Base-by-base conservation (phyloP, 805 yeast species). In the Ascoidea asiatica region DNA sequence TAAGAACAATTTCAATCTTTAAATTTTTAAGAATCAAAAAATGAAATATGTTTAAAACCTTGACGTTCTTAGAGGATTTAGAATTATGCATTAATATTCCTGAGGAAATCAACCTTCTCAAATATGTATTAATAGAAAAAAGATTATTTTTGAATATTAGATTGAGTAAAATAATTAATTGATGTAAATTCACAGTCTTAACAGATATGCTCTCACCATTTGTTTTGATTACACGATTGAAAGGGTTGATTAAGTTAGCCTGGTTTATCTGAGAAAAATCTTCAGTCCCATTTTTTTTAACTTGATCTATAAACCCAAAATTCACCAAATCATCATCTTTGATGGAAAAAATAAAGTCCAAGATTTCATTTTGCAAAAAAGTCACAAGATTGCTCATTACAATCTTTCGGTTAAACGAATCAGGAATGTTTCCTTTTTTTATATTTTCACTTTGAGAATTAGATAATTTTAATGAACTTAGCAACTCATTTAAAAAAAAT, bases 51-150 rank as follows among this genome's bases (percentile, higher is more conserved):
- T 29, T 29, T 11, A 15, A 29, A 15, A 11, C 15, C 15, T 15
- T 29, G 15, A 29, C 15, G 2, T 29, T 29, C 15, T 29, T 8
- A 29, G 35, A 15, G 8, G 35, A 29, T 29, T 29, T 15, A 29
- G 15, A 11, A 15, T 29, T 15, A 29, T 29, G 15, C 15, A 29
- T 29, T 40, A 89, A 74, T 1, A 87, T 67, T 4, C 97, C 98
- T 1, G 92, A 79, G 7, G 96, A 86, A 40, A 90, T 88, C 36
- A 89, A 64, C 52, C 79, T 76, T 53, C 97, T 66, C 46, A 89
- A 67, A 54, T 90, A 90, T 1, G 82, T 71, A 1, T 82, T 76
- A 15, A 79, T 65, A 2, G 74, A 60, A 20, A 82, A 67, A 20
- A 81, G 58, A 40, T 70, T 71, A 44, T 68, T 51, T 38, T 68